Conservation (phyloP, 2,329 filamentous ascomycete species). For the Colletotrichum tamarilloi region DNA sequence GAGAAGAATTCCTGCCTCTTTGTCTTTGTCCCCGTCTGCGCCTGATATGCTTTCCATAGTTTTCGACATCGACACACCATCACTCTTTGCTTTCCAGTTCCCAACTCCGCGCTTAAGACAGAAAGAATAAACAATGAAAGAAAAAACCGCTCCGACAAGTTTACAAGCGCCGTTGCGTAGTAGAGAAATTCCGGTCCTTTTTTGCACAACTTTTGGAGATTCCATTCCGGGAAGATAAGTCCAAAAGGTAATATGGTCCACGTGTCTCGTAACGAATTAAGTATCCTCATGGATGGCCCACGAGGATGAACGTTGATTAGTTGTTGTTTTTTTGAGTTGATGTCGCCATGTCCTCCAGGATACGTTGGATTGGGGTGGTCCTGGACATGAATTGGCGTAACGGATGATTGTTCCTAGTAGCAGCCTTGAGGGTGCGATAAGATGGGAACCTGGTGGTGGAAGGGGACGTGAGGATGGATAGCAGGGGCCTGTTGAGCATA, state of each 20-base stretch:
- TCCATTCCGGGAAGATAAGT: constrained; percentile 4
- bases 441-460: constrained; percentile 64
- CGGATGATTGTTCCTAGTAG: constrained; percentile 49
- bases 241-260: constrained; percentile 19
- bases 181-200: constrained; percentile 12
- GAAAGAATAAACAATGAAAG: constrained; percentile 21
- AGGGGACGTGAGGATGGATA: constrained; percentile 61
- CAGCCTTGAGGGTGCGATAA: constrained; percentile 64
- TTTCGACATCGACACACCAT: background rate
- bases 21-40: constrained; percentile 19
- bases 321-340: background rate
- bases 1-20: constrained; percentile 32
- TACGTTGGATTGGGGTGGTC: background rate
- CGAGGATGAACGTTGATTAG: constrained; percentile 7
- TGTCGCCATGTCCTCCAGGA: background rate
- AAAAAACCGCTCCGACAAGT: constrained; percentile 14
- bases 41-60: constrained; percentile 13
- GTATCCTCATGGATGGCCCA: constrained; percentile 7
- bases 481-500: constrained; percentile 62
- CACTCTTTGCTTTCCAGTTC: constrained; percentile 7
- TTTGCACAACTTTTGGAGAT: constrained; percentile 1
- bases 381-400: background rate
- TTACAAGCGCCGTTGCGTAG: background rate
- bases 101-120: constrained; percentile 36
- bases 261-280: constrained; percentile 20